A percentile compares a stretch with the other conserved stretches of the same genome.
Evolutionary conservation across 768 basidiomycete species (phyloP).

Genomic region (Xanthoconium purpureum): DNA sequence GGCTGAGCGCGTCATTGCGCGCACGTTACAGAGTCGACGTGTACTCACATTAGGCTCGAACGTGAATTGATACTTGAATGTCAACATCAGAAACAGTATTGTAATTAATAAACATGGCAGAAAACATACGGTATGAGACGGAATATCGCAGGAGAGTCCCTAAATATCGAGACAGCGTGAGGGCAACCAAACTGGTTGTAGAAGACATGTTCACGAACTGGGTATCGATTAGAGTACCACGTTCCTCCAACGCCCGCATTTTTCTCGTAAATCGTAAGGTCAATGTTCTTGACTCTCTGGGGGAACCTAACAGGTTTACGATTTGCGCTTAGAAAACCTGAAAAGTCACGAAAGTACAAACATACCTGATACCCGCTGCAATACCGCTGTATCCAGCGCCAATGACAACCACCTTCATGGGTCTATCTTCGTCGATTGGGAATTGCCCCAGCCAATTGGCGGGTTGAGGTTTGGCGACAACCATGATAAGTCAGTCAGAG

Average conservation of each 20-base stretch:
- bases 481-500: neutral
- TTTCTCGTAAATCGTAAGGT: conserved; percentile 59
- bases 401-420: conserved; percentile 52
- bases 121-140: conserved; percentile 48
- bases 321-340: neutral
- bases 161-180: conserved; percentile 12
- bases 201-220: conserved; percentile 31
- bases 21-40: neutral
- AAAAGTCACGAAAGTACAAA: neutral
- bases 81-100: neutral
- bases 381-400: conserved; percentile 63
- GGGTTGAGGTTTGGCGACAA: neutral
- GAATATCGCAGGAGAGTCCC: conserved; percentile 62
- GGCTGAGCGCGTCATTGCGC: conserved; percentile 32
- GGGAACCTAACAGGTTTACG: conserved; percentile 38
- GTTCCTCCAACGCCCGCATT: conserved; percentile 59
- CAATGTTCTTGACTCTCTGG: conserved; percentile 51
- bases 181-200: neutral
- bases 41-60: conserved; percentile 49
- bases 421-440: conserved; percentile 50
- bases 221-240: conserved; percentile 58
- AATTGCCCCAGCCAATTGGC: conserved; percentile 39
- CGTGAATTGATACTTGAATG: conserved; percentile 51
- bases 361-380: conserved; percentile 53
- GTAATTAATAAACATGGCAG: no score